Percentiles rank a stretch among this genome's conserved stretches.
phyloP scores from a whole-genome alignment of 176 grass and related monocot species.

The Microstegium vimineum region DNA sequence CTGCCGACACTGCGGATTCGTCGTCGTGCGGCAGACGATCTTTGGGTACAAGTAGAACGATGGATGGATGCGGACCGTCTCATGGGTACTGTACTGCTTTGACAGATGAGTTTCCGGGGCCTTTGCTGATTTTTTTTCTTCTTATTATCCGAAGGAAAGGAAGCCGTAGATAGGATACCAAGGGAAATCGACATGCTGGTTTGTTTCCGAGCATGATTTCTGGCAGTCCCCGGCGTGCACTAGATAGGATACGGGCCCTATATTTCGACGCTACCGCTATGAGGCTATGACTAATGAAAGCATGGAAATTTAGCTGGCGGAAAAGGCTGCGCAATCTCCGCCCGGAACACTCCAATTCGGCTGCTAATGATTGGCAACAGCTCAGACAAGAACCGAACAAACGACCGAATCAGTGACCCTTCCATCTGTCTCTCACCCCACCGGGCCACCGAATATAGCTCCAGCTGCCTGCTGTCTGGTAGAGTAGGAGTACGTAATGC shows the following conservation, averaged over 20 bases:
- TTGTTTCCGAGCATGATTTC: background rate
- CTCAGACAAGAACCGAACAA: constrained; percentile 25
- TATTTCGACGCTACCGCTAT: no score
- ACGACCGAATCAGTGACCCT: background rate
- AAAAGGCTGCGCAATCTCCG: constrained; percentile 13
- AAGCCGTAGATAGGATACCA: background rate
- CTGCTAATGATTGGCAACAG: constrained; percentile 22
- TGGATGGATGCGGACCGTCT: background rate
- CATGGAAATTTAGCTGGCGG: background rate
- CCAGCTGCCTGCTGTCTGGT: background rate
- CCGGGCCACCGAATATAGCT: background rate
- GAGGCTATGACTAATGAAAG: no score
- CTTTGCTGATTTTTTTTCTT: background rate
- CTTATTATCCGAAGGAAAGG: background rate
- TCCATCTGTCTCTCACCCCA: background rate
- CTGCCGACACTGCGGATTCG: constrained; percentile 23
- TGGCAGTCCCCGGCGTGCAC: background rate
- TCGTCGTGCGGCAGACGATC: background rate
- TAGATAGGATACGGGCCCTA: background rate
- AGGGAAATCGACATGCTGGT: background rate
- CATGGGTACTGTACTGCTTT: no score
- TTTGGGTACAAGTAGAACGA: background rate
- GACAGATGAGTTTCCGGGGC: background rate
- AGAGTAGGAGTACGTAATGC: no score
- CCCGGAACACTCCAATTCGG: background rate